Evolutionary conservation across 306 rosid genomes (phyloP), one percentile per base, ranked within the genome.

Genomic region (Canavalia gladiata): DNA sequence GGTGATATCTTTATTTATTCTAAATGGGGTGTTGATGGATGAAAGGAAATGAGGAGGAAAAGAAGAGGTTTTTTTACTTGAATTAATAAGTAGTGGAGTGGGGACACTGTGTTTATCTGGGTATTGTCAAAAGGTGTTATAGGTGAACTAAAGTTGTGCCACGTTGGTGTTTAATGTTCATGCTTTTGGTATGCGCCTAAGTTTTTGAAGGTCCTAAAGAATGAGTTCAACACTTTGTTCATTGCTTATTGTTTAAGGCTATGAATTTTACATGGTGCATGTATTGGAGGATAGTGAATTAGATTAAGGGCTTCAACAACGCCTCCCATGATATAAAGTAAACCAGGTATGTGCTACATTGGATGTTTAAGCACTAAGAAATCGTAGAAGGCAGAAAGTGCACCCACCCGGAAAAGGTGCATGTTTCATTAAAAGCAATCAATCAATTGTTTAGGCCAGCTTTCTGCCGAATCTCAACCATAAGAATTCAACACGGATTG

Each of bases 31-130:
- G 82, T 62, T 43, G 70, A 74, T 51, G 81, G 85, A 45, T 67
- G 68, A 62, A 87, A 52, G 72, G 45, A 74, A 77, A 0, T 52
- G 79, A 80, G 62, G 81, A 80, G 65, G 78, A 67, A 90, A 90
- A 83, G 84, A 88, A 76, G 83, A 88, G 74, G 82, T 84, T 88
- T 94, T 90, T 94, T 90, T 83, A 84, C 68, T 75, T 78, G 83
- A 79, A 81, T 66, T 37, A 37, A 37, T 37, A 37, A 63, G 50
- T 25, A 71, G 89, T 82, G 86, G 83, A 79, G 74, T 88, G 87
- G 92, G 92, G 72, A 79, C 87, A 82, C 8, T 39, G 63, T 84
- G 84, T 79, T 84, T 6, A 52, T 69, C 68, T 87, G 35, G 90
- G 68, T 74, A 81, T 81, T 85, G 85, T 82, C 52, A 35, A 90